Evolutionary conservation across 2,329 filamentous ascomycete genomes (phyloP).

Genomic region (Colletotrichum sp.): DNA sequence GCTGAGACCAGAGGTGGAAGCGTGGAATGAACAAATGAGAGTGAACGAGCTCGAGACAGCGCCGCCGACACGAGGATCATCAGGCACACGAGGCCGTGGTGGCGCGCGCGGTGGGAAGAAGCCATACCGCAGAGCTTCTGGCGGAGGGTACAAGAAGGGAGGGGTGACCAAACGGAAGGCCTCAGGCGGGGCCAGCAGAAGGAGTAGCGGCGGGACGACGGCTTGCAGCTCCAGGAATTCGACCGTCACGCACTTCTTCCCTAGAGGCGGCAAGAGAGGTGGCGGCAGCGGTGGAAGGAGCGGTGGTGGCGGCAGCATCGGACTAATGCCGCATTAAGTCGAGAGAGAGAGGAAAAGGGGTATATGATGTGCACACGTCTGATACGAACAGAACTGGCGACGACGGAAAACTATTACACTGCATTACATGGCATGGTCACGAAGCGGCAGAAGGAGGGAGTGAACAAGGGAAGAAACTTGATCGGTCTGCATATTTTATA

Average conservation of each 20-base stretch:
- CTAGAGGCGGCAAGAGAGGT: slow-evolving; percentile 32
- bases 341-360: neutral
- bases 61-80: slow-evolving; percentile 15
- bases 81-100: slow-evolving; percentile 21
- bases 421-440: neutral
- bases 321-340: slow-evolving; percentile 41
- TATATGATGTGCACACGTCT: neutral
- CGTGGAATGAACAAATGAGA: slow-evolving; percentile 28
- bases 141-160: slow-evolving; percentile 3
- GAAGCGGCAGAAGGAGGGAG: neutral
- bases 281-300: slow-evolving; percentile 7
- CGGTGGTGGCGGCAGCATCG: slow-evolving; percentile 30
- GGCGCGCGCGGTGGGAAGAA: slow-evolving; percentile 29
- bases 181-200: slow-evolving; percentile 9
- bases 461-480: neutral
- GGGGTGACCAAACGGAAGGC: slow-evolving; percentile 23
- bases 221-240: slow-evolving; percentile 8
- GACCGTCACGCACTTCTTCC: slow-evolving; percentile 1
- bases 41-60: slow-evolving; percentile 33
- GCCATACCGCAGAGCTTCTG: slow-evolving; percentile 9
- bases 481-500: neutral
- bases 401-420: neutral
- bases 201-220: slow-evolving; percentile 4
- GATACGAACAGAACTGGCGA: neutral
- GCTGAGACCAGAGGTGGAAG: slow-evolving; percentile 22